A percentile compares a stretch with the other conserved stretches of the same genome.
Conservation (phyloP, 768 basidiomycete genomes). For the Kwoniella bestiolae region DNA sequence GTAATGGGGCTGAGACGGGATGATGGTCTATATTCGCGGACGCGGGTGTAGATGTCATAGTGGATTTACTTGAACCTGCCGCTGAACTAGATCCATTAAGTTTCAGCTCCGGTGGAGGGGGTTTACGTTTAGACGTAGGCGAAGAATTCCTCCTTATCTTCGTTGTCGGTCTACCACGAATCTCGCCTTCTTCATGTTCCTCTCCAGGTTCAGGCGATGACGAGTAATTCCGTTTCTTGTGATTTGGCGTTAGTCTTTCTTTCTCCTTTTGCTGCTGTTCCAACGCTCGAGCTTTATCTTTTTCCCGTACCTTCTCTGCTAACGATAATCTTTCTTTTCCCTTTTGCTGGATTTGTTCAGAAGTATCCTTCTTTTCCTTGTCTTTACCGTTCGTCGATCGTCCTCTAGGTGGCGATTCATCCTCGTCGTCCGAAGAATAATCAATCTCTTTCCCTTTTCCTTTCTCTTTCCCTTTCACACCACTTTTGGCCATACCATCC, state of each 20-base stretch:
- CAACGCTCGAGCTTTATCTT: background rate
- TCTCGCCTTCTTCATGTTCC: slow-evolving; percentile 23
- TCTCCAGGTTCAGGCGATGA: background rate
- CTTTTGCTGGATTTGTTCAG: background rate
- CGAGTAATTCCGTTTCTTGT: slow-evolving; percentile 1
- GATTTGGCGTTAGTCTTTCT: background rate
- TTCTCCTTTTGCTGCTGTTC: background rate
- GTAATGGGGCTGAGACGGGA: slow-evolving; percentile 11
- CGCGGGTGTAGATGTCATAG: too few relatives aligned
- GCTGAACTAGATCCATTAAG: slow-evolving; percentile 8
- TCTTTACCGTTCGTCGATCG: background rate
- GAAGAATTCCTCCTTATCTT: slow-evolving; percentile 6
- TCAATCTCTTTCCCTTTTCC: slow-evolving; percentile 10
- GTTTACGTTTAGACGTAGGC: slow-evolving; percentile 21
- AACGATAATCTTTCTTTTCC: background rate
- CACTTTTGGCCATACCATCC: slow-evolving; percentile 2
- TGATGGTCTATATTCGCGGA: slow-evolving; percentile 2
- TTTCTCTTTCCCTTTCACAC: background rate
- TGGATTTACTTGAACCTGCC: background rate
- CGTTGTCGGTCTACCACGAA: slow-evolving; percentile 18
- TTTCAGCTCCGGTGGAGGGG: slow-evolving; percentile 21
- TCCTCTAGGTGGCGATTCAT: background rate
- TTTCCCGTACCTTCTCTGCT: slow-evolving; percentile 6
- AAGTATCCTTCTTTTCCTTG: background rate
- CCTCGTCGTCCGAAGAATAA: slow-evolving; percentile 18